A percentile compares a stretch with the other conserved stretches of the same genome.
Evolutionary conservation across 805 yeast species (phyloP).

Genomic region (Jamesozyma jinghongensis): DNA sequence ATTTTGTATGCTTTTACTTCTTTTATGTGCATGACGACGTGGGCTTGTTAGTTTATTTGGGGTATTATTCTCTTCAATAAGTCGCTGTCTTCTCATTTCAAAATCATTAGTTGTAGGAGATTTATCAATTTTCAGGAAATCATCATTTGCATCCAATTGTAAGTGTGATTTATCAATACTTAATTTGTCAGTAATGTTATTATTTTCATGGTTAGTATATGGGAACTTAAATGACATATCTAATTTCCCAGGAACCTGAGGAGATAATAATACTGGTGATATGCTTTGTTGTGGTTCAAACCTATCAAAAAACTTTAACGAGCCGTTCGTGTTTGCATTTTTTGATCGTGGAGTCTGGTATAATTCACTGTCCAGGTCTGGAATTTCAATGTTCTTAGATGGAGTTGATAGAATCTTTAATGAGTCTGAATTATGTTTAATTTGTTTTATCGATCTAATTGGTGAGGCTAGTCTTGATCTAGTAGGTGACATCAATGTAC

Average conservation of each 20-base stretch:
- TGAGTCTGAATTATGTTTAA: constrained; percentile 5
- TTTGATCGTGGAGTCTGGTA: constrained; percentile 8
- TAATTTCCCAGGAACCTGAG: constrained; percentile 7
- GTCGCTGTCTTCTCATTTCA: constrained; percentile 17
- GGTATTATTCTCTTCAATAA: constrained; percentile 6
- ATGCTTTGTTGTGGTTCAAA: constrained; percentile 8
- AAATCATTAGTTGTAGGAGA: constrained; percentile 8
- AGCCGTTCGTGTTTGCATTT: constrained; percentile 9
- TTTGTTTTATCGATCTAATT: neutral
- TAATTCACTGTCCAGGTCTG: constrained; percentile 15
- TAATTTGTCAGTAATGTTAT: too few relatives aligned
- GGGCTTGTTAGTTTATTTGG: constrained; percentile 7
- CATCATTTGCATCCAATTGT: constrained; percentile 5
- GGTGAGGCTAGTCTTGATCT: neutral
- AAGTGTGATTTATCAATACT: neutral
- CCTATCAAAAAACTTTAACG: constrained; percentile 20
- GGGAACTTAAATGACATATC: constrained; percentile 24
- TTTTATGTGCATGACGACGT: constrained; percentile 21
- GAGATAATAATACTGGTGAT: neutral
- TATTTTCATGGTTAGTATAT: neutral
- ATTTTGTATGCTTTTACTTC: constrained; percentile 25
- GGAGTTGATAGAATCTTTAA: constrained; percentile 23
- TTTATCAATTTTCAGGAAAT: constrained; percentile 13
- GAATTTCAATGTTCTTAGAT: constrained; percentile 20
- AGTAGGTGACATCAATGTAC: neutral